phyloP scores from a whole-genome alignment of 1,284 basidiomycete genomes.

The Fomitopsis betulina region DNA sequence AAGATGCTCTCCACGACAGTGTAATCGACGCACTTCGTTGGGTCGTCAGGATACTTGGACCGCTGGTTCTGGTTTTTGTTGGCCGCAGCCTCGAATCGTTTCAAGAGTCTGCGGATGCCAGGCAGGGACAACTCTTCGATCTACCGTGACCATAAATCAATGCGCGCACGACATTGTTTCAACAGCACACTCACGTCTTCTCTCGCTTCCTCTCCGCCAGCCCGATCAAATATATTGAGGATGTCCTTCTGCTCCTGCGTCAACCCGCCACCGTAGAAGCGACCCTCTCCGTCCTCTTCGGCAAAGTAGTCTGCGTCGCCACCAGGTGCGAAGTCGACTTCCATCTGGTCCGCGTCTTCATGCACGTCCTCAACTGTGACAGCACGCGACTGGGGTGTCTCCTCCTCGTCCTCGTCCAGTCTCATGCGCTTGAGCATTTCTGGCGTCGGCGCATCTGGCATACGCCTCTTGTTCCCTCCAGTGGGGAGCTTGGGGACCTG shows the following conservation, averaged over 20 bases:
- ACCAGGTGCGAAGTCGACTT: constrained; percentile 65
- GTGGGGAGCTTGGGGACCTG: constrained; percentile 69
- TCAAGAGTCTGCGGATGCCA: constrained; percentile 69
- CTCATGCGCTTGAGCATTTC: constrained; percentile 79
- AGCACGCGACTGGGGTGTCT: constrained; percentile 29
- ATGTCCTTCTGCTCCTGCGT: constrained; percentile 90
- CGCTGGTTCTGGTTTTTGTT: constrained; percentile 95
- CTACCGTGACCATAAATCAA: constrained; percentile 32
- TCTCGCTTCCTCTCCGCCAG: constrained; percentile 55
- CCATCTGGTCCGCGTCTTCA: constrained; percentile 41
- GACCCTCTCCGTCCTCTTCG: constrained; percentile 89
- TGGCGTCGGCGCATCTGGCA: constrained; percentile 78
- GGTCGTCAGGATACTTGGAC: constrained; percentile 87
- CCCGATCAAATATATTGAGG: constrained; percentile 82
- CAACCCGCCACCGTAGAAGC: constrained; percentile 91
- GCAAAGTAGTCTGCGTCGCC: constrained; percentile 85
- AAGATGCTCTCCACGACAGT: neutral
- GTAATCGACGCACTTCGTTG: constrained; percentile 65
- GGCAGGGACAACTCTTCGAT: constrained; percentile 64
- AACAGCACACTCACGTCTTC: constrained; percentile 53
- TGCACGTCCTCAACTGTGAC: constrained; percentile 54
- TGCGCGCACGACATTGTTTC: constrained; percentile 1
- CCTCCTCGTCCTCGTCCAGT: constrained; percentile 35
- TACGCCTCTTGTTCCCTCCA: constrained; percentile 68
- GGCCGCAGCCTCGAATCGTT: constrained; percentile 83